phyloP scores from a whole-genome alignment of 2,329 filamentous ascomycete species.

The Allantophomopsis lycopodina region DNA sequence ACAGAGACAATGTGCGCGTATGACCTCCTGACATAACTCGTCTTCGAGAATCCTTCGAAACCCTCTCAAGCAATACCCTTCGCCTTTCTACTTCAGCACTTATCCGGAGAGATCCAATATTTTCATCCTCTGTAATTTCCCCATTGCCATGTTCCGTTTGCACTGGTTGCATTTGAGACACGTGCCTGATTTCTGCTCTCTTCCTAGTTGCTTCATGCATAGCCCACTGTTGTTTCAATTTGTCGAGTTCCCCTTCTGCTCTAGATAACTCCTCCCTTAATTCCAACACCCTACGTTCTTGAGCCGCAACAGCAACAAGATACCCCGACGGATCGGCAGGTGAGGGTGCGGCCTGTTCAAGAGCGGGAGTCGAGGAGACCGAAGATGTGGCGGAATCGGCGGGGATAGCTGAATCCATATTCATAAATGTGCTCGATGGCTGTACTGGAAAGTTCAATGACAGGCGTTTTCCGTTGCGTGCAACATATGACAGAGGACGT shows the following conservation, averaged over 20 bases:
- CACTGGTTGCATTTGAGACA: constrained; percentile 43
- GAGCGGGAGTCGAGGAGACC: constrained; percentile 7
- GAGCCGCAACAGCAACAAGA: constrained; percentile 79
- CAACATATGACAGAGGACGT: not conserved
- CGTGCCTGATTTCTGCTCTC: constrained; percentile 47
- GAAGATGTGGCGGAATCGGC: constrained; percentile 13
- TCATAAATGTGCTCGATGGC: constrained; percentile 4
- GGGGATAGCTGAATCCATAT: constrained; percentile 11
- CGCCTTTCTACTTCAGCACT: constrained; percentile 58
- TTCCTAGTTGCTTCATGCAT: constrained; percentile 66
- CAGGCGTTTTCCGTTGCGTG: constrained; percentile 4
- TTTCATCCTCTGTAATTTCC: constrained; percentile 10
- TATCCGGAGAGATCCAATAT: constrained; percentile 10
- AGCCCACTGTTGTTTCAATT: constrained; percentile 75
- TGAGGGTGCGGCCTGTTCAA: constrained; percentile 11
- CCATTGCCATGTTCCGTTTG: constrained; percentile 13
- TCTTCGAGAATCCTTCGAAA: constrained; percentile 30
- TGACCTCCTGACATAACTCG: constrained; percentile 58
- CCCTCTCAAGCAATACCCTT: constrained; percentile 43
- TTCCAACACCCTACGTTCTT: constrained; percentile 84
- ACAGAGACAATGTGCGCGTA: constrained; percentile 57
- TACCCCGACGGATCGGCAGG: constrained; percentile 29
- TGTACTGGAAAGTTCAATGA: constrained; percentile 17
- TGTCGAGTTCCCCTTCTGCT: constrained; percentile 64
- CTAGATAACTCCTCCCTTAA: constrained; percentile 77